Conservation (phyloP, 2,329 filamentous ascomycete species). For the Parafenestella ontariensis region DNA sequence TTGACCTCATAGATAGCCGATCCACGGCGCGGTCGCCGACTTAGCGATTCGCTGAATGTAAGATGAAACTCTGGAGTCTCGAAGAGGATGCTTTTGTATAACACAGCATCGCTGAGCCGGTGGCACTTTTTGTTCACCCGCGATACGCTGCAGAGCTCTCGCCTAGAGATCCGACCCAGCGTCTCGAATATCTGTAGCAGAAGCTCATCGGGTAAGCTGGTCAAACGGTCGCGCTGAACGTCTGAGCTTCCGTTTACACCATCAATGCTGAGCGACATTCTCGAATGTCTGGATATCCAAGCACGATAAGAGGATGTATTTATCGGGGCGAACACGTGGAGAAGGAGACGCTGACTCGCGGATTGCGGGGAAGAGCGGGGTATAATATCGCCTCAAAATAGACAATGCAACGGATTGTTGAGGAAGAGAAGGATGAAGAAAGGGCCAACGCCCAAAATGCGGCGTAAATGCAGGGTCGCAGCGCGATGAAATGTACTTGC, state of each 20-base stretch:
- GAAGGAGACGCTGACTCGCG: background rate
- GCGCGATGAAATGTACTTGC: background rate
- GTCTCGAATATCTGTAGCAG: constrained; percentile 40
- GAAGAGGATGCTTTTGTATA: constrained; percentile 44
- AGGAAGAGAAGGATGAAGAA: background rate
- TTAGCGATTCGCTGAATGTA: constrained; percentile 42
- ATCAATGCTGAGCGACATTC: background rate
- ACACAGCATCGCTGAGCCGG: constrained; percentile 38
- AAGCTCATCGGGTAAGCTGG: constrained; percentile 38
- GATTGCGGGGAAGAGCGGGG: background rate
- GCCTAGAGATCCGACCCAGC: constrained; percentile 32
- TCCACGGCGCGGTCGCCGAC: constrained; percentile 40
- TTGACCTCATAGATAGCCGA: constrained; percentile 43
- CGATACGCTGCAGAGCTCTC: constrained; percentile 38
- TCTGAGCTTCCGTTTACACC: background rate
- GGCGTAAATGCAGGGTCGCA: background rate
- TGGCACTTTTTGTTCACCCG: constrained; percentile 40
- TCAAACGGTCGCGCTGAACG: constrained; percentile 19
- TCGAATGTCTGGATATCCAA: background rate
- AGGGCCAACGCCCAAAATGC: background rate
- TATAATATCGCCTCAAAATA: background rate
- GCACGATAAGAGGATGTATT: background rate
- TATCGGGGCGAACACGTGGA: background rate
- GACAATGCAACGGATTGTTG: background rate
- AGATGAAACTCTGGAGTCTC: constrained; percentile 41